Evolutionary conservation across 441 rosid genomes (phyloP), one percentile per base, ranked within the genome.

Genomic region (Melastoma candidum): DNA sequence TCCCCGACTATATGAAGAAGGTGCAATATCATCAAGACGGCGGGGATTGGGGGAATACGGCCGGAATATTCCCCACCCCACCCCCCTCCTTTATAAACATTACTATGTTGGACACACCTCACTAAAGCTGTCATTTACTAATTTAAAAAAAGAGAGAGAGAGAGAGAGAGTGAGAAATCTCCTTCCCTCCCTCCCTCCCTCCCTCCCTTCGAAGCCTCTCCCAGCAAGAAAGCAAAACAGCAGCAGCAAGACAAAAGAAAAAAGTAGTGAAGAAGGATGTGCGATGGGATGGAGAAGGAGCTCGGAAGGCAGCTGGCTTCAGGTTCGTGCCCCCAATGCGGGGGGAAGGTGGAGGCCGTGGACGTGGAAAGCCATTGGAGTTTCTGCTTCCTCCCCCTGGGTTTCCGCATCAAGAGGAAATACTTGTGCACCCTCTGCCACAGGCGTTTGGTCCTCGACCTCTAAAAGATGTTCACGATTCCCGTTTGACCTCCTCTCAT

Each of bases 281-380:
- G 79, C 49, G 71, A 73, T 1, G 80, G 71, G 56, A 81, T 83
- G 47, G 83, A 81, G 61, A 71, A 56, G 26, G 97, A 84, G 64
- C 63, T 87, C 12, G 83, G 75, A 7, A 68, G 92, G 45, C 87
- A 77, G 49, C 54, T 73, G 45, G 97, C 97, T 13, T 77, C 88
- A 0, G 95, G 97, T 0, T 66, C 73, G 6, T 87, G 97, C 58
- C 93, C 97, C 0, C 74, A 74, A 67, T 90, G 97, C 47, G 83
- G 87, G 0, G 96, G 97, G 8, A 75, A 64, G 75, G 81, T 90
- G 44, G 67, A 76, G 53, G 85, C 89, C 55, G 50, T 80, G 29
- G 96, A 82, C 36, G 71, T 83, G 0, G 87, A 90, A 75, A 83
- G 66, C 1, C 76, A 73, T 47, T 76, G 90, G 90, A 74, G 83